Base-by-base conservation (phyloP, 164 flowering plant species). In the Vitis rotundifolia region DNA sequence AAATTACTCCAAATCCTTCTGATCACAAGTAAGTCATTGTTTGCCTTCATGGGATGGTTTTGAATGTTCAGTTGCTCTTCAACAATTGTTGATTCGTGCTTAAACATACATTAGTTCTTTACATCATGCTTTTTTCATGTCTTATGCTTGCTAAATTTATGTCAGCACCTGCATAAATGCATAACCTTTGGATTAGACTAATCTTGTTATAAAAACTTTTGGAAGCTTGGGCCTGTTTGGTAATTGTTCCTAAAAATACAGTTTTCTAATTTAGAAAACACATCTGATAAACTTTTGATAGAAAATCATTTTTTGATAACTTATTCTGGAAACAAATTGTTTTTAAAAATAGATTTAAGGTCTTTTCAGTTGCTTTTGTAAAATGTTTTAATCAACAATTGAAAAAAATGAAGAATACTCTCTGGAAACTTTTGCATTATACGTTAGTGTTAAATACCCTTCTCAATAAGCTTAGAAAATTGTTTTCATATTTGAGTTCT, bases 1-100 rank as follows among this genome's bases (percentile, higher is more conserved):
- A 95, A 67, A 71, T 93, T 18, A 93, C 70, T 89, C 99, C 99
- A 12, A 95, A 93, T 80, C 99, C 98, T 79, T 93, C 99, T 31
- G 99, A 95, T 70, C 98, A 95, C 91, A 95, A 93, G 98, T 92
- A 84, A 87, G 94, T 82, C 22, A 3, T 18, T 60, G 8, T 54
- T 55, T 66, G 16, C 57, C 15, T 64, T 22, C 66, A 10, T 2
- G 31, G 10, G 31, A 28, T 47, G 15, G 16, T 48, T 15, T 52
- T 60, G 63, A 3, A n/a, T 55, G 14, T 72, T 50, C 19, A 16
- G 29, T 22, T 22, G 18, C 44, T 48, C n/a, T 31, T 37, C 11
- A 9, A 2, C 2, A 31, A 19, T 49, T 54, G n/a, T 54, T 18
- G 50, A 49, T 49, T 50, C 59, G 50, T n/a, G 6, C 18, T 53